Base-by-base conservation (phyloP, 805 yeast species). In the Sugiyamaella qingdaonensis region DNA sequence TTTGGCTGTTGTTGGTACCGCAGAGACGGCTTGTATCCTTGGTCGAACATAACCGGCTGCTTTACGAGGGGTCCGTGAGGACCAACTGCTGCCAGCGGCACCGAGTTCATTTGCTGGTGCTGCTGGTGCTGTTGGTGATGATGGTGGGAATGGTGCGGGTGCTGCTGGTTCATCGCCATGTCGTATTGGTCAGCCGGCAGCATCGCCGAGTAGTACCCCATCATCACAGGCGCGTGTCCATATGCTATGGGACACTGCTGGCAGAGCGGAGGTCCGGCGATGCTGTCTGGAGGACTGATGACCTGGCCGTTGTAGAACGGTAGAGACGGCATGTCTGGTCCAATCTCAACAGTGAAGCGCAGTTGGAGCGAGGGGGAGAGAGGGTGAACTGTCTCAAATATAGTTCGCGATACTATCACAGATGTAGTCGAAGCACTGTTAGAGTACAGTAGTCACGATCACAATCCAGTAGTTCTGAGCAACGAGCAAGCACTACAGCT, bases 201-300 rank as follows among this genome's bases (percentile, higher is more conserved):
- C 43, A 39, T 39, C 21, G 24, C 43, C 16, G 16, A 13, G 13
- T 16, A 39, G 43, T 39, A 39, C 43, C 43, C 43, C 43, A 39
- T 39, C 43, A 39, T 21, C 43, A 39, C 19, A 13, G 43, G 43
- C 13, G 43, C 24, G 24, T 21, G 24, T 14, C 19, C 14, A 21
- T 11, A 11, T 14, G 43, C 24, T 13, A 21, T 16, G 21, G 43
- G 43, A 13, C n/a, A 13, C 37, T 46, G 46, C 39, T 48, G 51
- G 42, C 35, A 48, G n/a, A 29, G 33, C 10, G 44, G 29, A 5
- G 3, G 43, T 16, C 21, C 43, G 11, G 43, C 19, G 43, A 16
- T 14, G 19, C 43, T 21, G 51, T 55, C 57, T 41, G 58, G 54
- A 18, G 57, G 58, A 18, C 58, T 51, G 51, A 44, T 54, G 48